Evolutionary conservation across 139 green algal species (phyloP), one percentile per base, ranked within the genome.

Genomic region (Auxenochlorella pyrenoidosa): DNA sequence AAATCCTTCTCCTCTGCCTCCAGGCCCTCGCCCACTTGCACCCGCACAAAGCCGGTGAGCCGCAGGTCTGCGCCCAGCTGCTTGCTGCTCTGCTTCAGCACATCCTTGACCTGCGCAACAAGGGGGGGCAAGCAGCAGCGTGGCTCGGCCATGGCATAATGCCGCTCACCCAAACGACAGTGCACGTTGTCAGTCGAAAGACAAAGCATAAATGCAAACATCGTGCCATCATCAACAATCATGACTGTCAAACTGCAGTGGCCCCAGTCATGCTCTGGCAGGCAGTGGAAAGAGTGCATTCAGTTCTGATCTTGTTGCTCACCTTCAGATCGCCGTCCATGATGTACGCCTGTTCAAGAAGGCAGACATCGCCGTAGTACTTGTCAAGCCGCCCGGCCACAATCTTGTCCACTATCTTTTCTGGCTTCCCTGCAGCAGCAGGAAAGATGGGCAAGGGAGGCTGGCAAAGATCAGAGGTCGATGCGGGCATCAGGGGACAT

Each of bases 341-440:
- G 5, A 98, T 81, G 87, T 93, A 98, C 10, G 79, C 79, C 86
- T 98, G 96, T 86, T 97, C 94, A 79, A 97, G 80, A 60, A 98
- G 79, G 85, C 95, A 97, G 43, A 84, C 78, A 54, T 97, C 91
- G 66, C 91, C 83, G 71, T 91, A 93, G 60, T 86, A 93, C 90
- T 99, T 99, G 68, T 86, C 75, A 30, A 98, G 79, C 34, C 95
- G 91, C 16, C 97, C 97, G 44, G 93, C 83, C 19, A 98, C 92
- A 87, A 98, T 96, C 87, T 96, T 97, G 28, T 94, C 91, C 24
- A 99, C 83, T 30, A 99, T 94, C 34, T 89, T 86, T 40, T 87
- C 84, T 24, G 96, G 92, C 91, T 98, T 98, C 43, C 94, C 95
- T 68, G 87, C 81, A 54, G 34, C 34, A 32, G 58, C 32, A 86